Evolutionary conservation across 805 yeast genomes (phyloP), one percentile per base, ranked within the genome.

Genomic region (Wickerhamiella galacta): DNA sequence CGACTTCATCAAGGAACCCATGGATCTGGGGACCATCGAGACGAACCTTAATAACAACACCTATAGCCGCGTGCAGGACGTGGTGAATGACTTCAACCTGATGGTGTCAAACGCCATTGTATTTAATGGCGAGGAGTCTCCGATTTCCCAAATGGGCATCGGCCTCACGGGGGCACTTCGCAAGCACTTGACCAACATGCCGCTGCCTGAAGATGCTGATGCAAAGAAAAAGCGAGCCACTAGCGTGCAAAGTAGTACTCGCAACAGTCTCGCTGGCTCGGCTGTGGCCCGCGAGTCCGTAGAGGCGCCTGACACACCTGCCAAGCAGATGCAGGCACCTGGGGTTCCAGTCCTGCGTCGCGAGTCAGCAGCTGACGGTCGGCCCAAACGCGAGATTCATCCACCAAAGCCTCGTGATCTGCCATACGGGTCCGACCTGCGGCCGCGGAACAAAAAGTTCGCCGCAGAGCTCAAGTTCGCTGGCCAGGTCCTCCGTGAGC

Each of bases 391-490:
- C 44, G 90, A 82, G 44, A 82, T 90, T 30, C 95, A 85, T 53
- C 98, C 98, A 3, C 98, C 98, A 34, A 76, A 79, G 50, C 80
- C 94, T 20, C 81, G 81, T 50, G 95, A 90, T 52, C 70, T 85
- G 54, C 92, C 93, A 3, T 82, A 81, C 48, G 54, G 57, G 16
- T 95, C 83, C 48, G 72, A 72, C 34, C 42, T 42, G 30, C 66
- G 85, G 50, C 98, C 98, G 29, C 70, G 92, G 43, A 47, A 45
- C 39, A 85, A 87, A 68, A 87, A 82, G 61, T 73, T 64, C 50
- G 92, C 87, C 25, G 77, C 87, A 7, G 95, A 87, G 54, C 67
- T 90, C 52, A 68, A 85, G 49, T 90, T 76, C 56, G 81, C 93
- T 51, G 76, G 71, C 44, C 78, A 70, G 51, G 71, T 85, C 3